phyloP scores from a whole-genome alignment of 305 asterid genomes.

The Solanum hybrid region DNA sequence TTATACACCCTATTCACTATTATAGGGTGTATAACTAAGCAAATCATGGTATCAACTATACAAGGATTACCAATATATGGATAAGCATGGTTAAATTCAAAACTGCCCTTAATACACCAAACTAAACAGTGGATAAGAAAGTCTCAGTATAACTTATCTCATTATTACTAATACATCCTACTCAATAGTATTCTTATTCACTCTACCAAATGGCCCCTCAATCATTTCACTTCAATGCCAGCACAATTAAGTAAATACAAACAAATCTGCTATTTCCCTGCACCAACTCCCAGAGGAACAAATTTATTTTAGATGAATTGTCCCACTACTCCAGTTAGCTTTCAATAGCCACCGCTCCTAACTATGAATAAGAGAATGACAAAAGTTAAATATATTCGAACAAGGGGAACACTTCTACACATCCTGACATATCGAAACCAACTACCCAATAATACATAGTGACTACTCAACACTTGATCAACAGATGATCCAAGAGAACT shows the following conservation, averaged over 20 bases:
- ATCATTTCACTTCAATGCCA: not conserved
- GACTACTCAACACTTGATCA: not conserved
- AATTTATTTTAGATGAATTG: not conserved
- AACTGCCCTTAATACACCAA: not conserved
- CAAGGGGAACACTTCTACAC: not conserved
- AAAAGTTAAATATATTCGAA: not conserved
- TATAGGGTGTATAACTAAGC: not conserved
- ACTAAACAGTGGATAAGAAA: not conserved
- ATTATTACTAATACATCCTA: not conserved
- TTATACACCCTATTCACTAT: not conserved
- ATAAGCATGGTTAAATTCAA: not conserved
- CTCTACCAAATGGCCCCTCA: not conserved
- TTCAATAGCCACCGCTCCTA: not conserved
- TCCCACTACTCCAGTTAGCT: not conserved
- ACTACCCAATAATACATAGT: not conserved
- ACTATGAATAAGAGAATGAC: not conserved
- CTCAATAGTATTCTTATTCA: not conserved
- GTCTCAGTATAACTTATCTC: not conserved
- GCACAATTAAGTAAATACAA: not conserved
- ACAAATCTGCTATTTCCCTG: not conserved
- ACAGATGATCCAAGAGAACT: slow-evolving; percentile 3
- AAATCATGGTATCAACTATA: not conserved
- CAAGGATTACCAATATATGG: not conserved
- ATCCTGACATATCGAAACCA: not conserved
- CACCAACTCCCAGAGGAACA: not conserved